Percentiles rank a stretch among this genome's conserved stretches.
Evolutionary conservation across 2,329 filamentous ascomycete species (phyloP).

Genomic region (Grosmannia serpens): DNA sequence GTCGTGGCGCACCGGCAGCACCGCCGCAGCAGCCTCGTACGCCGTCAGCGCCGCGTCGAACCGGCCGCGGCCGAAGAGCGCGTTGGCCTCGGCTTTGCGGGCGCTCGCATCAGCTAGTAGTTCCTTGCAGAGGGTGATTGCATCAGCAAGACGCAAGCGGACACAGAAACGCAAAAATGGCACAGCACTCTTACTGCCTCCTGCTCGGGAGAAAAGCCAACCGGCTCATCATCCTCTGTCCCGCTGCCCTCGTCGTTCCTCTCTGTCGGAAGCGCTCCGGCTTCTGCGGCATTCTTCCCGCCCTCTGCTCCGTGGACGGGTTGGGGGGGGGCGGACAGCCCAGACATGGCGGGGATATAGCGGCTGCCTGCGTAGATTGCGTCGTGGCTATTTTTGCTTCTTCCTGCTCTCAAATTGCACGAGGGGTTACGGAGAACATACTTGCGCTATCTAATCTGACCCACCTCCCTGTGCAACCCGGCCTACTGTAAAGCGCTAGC

Average conservation of each 20-base stretch:
- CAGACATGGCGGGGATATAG: neutral
- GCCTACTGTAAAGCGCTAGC: neutral
- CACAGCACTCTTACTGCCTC: conserved; percentile 24
- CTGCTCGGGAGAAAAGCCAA: conserved; percentile 39
- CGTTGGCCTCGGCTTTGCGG: conserved; percentile 67
- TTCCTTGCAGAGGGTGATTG: neutral
- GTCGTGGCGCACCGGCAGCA: conserved; percentile 74
- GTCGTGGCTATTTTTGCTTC: neutral
- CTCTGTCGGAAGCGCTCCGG: conserved; percentile 1
- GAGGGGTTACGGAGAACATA: neutral
- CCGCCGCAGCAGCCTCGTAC: conserved; percentile 69
- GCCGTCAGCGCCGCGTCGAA: conserved; percentile 69
- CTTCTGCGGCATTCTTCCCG: conserved; percentile 11
- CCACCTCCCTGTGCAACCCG: neutral
- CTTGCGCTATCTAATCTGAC: neutral
- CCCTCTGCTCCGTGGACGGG: neutral
- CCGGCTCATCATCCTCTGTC: conserved; percentile 6
- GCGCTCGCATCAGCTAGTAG: conserved; percentile 61
- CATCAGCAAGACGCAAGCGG: neutral
- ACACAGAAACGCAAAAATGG: neutral
- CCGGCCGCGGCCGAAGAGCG: conserved; percentile 59
- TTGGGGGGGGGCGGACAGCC: neutral
- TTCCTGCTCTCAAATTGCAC: neutral
- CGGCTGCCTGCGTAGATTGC: neutral
- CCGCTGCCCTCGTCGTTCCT: neutral